Conservation (phyloP, 1,284 basidiomycete species). For the Gymnopus androsaceus region DNA sequence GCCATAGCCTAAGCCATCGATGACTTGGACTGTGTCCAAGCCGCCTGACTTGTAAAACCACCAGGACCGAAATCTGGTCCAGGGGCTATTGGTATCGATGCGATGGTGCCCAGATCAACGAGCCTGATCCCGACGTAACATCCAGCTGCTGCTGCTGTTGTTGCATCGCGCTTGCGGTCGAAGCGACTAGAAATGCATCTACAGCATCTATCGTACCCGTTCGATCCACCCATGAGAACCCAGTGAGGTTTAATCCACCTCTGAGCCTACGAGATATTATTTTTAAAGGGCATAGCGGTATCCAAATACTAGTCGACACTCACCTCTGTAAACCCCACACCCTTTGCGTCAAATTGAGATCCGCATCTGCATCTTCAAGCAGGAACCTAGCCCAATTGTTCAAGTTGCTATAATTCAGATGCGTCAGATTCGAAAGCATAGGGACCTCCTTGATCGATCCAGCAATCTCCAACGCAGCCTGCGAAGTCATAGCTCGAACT, state of each 20-base stretch:
- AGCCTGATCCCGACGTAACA: not conserved
- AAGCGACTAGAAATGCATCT: not conserved
- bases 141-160: not conserved
- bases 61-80: too few relatives aligned
- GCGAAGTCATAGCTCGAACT: not conserved
- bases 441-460: slow-evolving; percentile 3
- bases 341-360: not conserved
- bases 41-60: too few relatives aligned
- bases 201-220: slow-evolving; percentile 6
- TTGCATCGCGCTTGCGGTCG: not conserved
- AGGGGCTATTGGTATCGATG: too few relatives aligned
- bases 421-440: not conserved
- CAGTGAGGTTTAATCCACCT: slow-evolving; percentile 6
- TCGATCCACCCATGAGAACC: slow-evolving; percentile 9
- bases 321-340: slow-evolving; percentile 4
- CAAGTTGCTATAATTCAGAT: not conserved
- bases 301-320: not conserved
- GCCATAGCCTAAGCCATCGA: too few relatives aligned
- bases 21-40: too few relatives aligned
- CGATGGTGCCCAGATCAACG: too few relatives aligned
- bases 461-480: slow-evolving; percentile 4
- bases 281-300: not conserved
- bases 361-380: slow-evolving; percentile 2
- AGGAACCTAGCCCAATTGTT: slow-evolving; percentile 10
- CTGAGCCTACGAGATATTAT: not conserved